These are phyloP conservation scores for Sphaerulina populicola DNA, from an alignment of 2,329 filamentous ascomycete genomes.

Conservation along the genomic window DNA sequence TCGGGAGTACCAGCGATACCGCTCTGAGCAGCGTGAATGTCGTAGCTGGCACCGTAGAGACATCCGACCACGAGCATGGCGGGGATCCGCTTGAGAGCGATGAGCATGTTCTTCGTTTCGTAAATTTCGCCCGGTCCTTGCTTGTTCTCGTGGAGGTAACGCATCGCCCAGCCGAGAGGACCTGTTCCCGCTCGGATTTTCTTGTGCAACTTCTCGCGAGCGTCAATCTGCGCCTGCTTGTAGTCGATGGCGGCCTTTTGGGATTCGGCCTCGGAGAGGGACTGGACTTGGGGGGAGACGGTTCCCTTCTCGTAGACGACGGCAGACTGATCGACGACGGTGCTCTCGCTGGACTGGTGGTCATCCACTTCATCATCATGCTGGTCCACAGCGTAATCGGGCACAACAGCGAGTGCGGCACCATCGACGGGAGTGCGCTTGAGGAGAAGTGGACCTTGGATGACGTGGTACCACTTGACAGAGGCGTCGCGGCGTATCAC, in stretches of 20 bases:
- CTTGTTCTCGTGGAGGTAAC: constrained; percentile 63
- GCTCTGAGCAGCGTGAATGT: constrained; percentile 68
- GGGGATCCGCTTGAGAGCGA: constrained; percentile 56
- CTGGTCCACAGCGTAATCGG: constrained; percentile 71
- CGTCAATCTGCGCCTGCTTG: constrained; percentile 53
- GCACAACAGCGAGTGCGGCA: constrained; percentile 51
- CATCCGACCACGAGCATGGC: constrained; percentile 55
- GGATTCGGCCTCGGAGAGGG: constrained; percentile 30
- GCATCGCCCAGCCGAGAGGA: constrained; percentile 77
- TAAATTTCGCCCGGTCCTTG: constrained; percentile 66
- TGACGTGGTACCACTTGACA: constrained; percentile 30
- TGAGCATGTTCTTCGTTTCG: constrained; percentile 62
- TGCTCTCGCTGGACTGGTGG: constrained; percentile 29
- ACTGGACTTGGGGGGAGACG: constrained; percentile 6
- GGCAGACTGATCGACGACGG: constrained; percentile 26
- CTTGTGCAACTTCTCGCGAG: constrained; percentile 52
- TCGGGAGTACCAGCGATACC: constrained; percentile 65
- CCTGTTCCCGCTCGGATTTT: constrained; percentile 55
- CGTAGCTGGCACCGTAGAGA: constrained; percentile 71
- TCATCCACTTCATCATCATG: constrained; percentile 50
- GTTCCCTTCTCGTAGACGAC: constrained; percentile 29
- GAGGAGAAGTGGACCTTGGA: constrained; percentile 34
- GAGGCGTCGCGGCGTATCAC: constrained; percentile 30
- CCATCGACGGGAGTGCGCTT: constrained; percentile 47
- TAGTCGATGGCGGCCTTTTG: constrained; percentile 37